These are phyloP conservation scores for Arthrobotrys pseudoclavata DNA, from an alignment of 2,329 filamentous ascomycete genomes.

Conservation along the genomic window DNA sequence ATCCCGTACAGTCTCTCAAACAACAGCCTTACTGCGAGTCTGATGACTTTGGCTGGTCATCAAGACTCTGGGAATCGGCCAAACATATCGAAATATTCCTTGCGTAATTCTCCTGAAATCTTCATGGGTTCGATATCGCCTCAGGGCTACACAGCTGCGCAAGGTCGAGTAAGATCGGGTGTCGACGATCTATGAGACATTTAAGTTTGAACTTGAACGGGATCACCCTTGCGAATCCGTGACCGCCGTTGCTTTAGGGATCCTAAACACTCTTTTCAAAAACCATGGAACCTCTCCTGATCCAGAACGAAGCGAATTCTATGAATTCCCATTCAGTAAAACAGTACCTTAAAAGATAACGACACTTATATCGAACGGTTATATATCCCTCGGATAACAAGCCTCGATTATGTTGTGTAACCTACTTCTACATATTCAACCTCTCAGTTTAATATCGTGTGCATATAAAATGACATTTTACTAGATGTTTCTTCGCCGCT, in stretches of 20 bases:
- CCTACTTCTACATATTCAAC: slow-evolving; percentile 1
- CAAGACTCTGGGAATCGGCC: slow-evolving; percentile 7
- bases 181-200: background rate
- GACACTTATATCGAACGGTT: slow-evolving; percentile 8
- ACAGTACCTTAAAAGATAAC: slow-evolving; percentile 1
- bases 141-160: background rate
- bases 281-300: slow-evolving; percentile 1
- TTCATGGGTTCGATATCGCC: background rate
- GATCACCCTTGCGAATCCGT: slow-evolving; percentile 7
- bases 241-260: slow-evolving; percentile 19
- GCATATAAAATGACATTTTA: slow-evolving; percentile 12
- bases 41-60: background rate
- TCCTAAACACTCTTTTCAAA: background rate
- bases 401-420: slow-evolving; percentile 21
- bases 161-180: background rate
- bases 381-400: slow-evolving; percentile 14
- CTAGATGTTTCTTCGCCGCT: background rate
- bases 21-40: slow-evolving; percentile 28
- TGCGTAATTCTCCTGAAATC: background rate
- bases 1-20: slow-evolving; percentile 8
- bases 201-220: slow-evolving; percentile 14
- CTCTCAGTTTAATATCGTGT: background rate
- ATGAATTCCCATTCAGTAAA: background rate
- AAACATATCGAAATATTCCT: slow-evolving; percentile 1
- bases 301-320: slow-evolving; percentile 8